These are phyloP conservation scores for Ceratocystiopsis brevicomis DNA, from an alignment of 2,329 filamentous ascomycete genomes.

Conservation along the genomic window DNA sequence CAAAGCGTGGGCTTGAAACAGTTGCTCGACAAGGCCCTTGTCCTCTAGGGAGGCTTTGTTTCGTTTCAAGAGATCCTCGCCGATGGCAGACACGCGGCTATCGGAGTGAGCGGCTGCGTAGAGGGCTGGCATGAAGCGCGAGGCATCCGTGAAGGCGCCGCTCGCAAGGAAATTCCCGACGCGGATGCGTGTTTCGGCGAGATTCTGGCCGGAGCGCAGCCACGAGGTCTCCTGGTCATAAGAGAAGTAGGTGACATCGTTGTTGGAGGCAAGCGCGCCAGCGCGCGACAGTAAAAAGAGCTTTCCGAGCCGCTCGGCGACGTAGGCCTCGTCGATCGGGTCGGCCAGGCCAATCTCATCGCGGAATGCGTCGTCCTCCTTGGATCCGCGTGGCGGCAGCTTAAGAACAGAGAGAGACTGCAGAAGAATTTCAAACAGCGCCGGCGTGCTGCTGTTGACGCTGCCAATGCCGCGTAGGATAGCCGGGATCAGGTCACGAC, in stretches of 20 bases:
- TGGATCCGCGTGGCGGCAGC: constrained; percentile 58
- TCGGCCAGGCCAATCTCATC: constrained; percentile 46
- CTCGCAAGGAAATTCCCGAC: constrained; percentile 59
- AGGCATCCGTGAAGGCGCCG: constrained; percentile 64
- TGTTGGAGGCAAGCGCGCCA: background rate
- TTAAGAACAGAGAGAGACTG: constrained; percentile 52
- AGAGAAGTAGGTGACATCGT: constrained; percentile 42
- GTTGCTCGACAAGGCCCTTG: constrained; percentile 34
- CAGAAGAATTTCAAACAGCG: constrained; percentile 68
- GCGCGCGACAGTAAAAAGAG: constrained; percentile 41
- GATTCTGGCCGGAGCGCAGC: constrained; percentile 39
- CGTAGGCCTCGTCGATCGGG: constrained; percentile 48
- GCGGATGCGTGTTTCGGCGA: constrained; percentile 51
- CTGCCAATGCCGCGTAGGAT: constrained; percentile 47
- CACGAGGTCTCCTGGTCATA: constrained; percentile 51
- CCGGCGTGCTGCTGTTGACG: constrained; percentile 31
- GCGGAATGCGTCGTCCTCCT: constrained; percentile 55
- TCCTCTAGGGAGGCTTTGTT: constrained; percentile 59
- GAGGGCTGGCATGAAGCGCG: constrained; percentile 68
- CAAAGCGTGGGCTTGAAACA: constrained; percentile 60
- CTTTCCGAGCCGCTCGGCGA: constrained; percentile 59
- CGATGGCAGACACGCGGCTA: constrained; percentile 62
- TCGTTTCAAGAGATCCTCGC: constrained; percentile 75
- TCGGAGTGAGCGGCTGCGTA: constrained; percentile 72
- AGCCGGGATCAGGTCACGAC: constrained; percentile 53